These are phyloP conservation scores for Linnemannia exigua DNA, from an alignment of 192 early-diverging fungal species.

Conservation along the genomic window DNA sequence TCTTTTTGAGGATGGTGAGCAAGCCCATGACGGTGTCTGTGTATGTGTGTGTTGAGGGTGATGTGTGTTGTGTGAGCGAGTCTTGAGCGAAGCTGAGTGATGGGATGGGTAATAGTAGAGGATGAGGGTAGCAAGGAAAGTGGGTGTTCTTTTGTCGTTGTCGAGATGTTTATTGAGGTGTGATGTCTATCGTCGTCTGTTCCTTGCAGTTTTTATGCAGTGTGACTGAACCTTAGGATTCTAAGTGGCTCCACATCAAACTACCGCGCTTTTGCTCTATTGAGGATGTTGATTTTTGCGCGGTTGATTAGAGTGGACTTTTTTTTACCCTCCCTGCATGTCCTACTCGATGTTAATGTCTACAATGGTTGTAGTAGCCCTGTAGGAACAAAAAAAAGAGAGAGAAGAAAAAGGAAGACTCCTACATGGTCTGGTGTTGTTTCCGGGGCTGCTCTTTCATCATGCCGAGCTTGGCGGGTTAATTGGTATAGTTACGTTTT, in stretches of 20 bases:
- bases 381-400: neutral
- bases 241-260: conserved; percentile 1
- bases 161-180: neutral
- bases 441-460: neutral
- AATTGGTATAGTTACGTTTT: too few species aligned
- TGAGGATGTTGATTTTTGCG: neutral
- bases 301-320: neutral
- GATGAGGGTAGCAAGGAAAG: neutral
- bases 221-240: neutral
- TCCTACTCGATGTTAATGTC: too few species aligned
- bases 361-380: neutral
- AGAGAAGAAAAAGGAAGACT: neutral
- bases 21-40: conserved; percentile 83
- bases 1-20: conserved; percentile 94
- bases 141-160: neutral
- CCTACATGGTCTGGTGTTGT: neutral
- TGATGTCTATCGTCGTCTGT: neutral
- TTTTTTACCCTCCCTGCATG: too few species aligned
- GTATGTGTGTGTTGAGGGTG: neutral
- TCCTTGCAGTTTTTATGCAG: neutral
- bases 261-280: conserved; percentile 15
- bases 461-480: neutral
- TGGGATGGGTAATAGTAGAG: too few species aligned
- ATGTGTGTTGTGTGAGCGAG: neutral
- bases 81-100: neutral